Conservation (phyloP, 2,329 filamentous ascomycete genomes). For the Ophiocordyceps camponoti-rufipedis region DNA sequence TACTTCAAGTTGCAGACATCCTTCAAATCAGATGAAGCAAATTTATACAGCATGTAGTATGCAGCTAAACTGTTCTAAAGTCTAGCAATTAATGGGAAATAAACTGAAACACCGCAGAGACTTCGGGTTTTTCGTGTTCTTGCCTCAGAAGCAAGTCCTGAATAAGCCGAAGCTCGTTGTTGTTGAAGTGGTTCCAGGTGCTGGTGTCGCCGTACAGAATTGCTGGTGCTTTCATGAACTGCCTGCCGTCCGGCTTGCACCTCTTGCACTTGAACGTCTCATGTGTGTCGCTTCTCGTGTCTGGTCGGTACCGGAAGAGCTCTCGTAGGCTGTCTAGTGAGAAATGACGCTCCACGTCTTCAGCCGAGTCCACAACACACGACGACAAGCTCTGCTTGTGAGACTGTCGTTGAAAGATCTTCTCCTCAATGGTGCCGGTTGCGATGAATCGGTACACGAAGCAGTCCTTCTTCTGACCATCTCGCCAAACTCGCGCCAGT, state of each 20-base stretch:
- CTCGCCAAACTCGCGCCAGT: slow-evolving; percentile 92
- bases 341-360: slow-evolving; percentile 96
- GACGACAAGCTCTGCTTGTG: slow-evolving; percentile 96
- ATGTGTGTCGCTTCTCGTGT: slow-evolving; percentile 83
- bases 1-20: too few species aligned
- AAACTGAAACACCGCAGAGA: slow-evolving; percentile 95
- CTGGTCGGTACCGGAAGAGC: slow-evolving; percentile 77
- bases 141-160: slow-evolving; percentile 84
- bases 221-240: slow-evolving; percentile 77
- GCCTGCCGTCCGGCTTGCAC: slow-evolving; percentile 72
- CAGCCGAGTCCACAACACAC: slow-evolving; percentile 87
- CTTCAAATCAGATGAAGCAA: too few species aligned
- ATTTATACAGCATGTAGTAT: too few species aligned
- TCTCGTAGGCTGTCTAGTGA: slow-evolving; percentile 79
- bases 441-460: slow-evolving; percentile 99
- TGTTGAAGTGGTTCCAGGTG: slow-evolving; percentile 97
- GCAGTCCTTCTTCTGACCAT: slow-evolving; percentile 97
- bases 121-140: slow-evolving; percentile 58
- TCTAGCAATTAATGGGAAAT: slow-evolving; percentile 56
- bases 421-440: slow-evolving; percentile 95
- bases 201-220: slow-evolving; percentile 97
- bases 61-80: too few species aligned
- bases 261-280: slow-evolving; percentile 98
- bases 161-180: slow-evolving; percentile 60
- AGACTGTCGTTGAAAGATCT: slow-evolving; percentile 95